Evolutionary conservation across 2,329 filamentous ascomycete species (phyloP).

Genomic region (Parastagonospora nodorum): DNA sequence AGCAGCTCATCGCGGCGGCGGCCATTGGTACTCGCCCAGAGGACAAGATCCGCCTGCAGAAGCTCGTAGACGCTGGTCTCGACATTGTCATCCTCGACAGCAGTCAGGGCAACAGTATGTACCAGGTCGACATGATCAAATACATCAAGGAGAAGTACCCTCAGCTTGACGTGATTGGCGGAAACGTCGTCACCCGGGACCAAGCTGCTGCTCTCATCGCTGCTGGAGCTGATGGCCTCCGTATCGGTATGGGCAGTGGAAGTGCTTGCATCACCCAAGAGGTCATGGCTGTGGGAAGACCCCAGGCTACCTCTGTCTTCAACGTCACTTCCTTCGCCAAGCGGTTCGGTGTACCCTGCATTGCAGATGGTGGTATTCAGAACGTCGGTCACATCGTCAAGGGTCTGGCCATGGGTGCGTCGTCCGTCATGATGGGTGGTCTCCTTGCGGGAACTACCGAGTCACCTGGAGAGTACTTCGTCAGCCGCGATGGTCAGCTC

Average conservation of each 20-base stretch:
- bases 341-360: slow-evolving; percentile 94
- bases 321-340: slow-evolving; percentile 88
- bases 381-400: slow-evolving; percentile 99
- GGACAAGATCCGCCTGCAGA: slow-evolving; percentile 83
- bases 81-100: slow-evolving; percentile 96
- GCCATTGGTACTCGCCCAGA: slow-evolving; percentile 94
- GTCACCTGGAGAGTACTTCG: slow-evolving; percentile 94
- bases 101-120: slow-evolving; percentile 98
- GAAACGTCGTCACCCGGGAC: slow-evolving; percentile 97
- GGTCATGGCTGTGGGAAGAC: slow-evolving; percentile 98
- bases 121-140: slow-evolving; percentile 98
- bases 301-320: slow-evolving; percentile 91
- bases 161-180: slow-evolving; percentile 89
- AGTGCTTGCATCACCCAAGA: slow-evolving; percentile 99
- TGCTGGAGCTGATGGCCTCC: slow-evolving; percentile 91
- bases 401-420: slow-evolving; percentile 90
- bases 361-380: slow-evolving; percentile 96
- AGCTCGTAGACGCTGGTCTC: slow-evolving; percentile 90
- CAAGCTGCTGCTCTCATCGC: slow-evolving; percentile 92
- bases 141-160: slow-evolving; percentile 90
- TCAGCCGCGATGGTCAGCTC: slow-evolving; percentile 94
- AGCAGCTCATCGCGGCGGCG: slow-evolving; percentile 94
- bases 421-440: slow-evolving; percentile 99
- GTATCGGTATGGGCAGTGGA: slow-evolving; percentile 98
- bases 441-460: slow-evolving; percentile 96